These are phyloP conservation scores for Colletotrichum liriopes DNA, from an alignment of 2,329 filamentous ascomycete genomes.

Conservation along the genomic window DNA sequence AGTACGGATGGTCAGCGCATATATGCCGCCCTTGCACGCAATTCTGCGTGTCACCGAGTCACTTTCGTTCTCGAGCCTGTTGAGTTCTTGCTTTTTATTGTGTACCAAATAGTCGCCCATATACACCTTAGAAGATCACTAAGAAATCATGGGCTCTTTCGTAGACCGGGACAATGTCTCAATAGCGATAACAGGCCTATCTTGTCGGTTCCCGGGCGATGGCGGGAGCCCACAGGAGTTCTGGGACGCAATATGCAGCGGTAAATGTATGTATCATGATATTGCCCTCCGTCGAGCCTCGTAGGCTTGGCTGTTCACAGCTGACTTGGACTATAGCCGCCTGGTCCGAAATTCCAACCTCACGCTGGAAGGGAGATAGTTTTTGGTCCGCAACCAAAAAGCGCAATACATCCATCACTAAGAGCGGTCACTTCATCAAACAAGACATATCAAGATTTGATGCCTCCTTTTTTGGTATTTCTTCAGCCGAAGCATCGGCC, in stretches of 20 bases:
- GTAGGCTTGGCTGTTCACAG: neutral
- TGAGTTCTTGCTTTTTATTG: too few species aligned
- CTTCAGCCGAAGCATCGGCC: constrained; percentile 43
- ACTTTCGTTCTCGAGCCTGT: too few species aligned
- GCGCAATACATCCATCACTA: neutral
- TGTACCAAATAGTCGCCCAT: too few species aligned
- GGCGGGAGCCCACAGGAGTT: neutral
- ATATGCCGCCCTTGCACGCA: too few species aligned
- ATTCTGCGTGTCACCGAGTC: too few species aligned
- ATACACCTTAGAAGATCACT: too few species aligned
- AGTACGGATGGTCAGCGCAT: too few species aligned
- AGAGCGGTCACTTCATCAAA: constrained; percentile 32
- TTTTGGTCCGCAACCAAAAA: neutral
- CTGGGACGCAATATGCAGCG: constrained; percentile 1
- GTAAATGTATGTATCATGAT: neutral
- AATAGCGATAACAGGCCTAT: constrained; percentile 8
- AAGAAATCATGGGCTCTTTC: neutral
- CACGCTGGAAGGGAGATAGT: neutral
- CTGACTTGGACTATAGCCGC: neutral
- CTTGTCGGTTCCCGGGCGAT: neutral
- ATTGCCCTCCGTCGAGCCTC: neutral
- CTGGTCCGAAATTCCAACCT: neutral
- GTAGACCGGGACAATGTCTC: neutral
- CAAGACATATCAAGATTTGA: constrained; percentile 40
- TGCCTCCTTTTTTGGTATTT: constrained; percentile 45